Percentiles rank a stretch among this genome's conserved stretches.
phyloP scores from a whole-genome alignment of 2,329 filamentous ascomycete species.

The Scedosporium dehoogii region DNA sequence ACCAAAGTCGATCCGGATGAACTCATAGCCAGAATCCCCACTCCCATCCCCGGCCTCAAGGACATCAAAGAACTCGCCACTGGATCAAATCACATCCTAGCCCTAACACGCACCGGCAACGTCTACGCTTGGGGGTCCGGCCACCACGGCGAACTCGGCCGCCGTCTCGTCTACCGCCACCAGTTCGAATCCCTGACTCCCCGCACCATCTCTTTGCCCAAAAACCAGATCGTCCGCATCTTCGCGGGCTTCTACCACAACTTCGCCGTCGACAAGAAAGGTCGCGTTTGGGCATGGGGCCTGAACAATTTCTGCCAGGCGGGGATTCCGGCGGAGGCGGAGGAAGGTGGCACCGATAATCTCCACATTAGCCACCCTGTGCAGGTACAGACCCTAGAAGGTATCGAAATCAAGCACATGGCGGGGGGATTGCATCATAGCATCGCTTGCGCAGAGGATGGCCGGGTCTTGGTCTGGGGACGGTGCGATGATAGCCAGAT shows the following conservation, averaged over 20 bases:
- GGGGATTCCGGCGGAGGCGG: slow-evolving; percentile 48
- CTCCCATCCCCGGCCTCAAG: slow-evolving; percentile 38
- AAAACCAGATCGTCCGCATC: slow-evolving; percentile 57
- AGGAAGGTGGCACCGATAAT: slow-evolving; percentile 40
- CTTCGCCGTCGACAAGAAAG: slow-evolving; percentile 65
- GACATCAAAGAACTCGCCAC: slow-evolving; percentile 41
- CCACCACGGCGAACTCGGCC: slow-evolving; percentile 30
- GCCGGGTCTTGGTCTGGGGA: slow-evolving; percentile 51
- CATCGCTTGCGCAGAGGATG: slow-evolving; percentile 46
- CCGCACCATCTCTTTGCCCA: slow-evolving; percentile 23
- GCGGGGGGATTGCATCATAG: slow-evolving; percentile 63
- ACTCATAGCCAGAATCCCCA: slow-evolving; percentile 16
- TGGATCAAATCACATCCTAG: slow-evolving; percentile 48
- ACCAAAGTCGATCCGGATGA: slow-evolving; percentile 6
- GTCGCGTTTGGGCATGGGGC: slow-evolving; percentile 71
- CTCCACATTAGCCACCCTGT: slow-evolving; percentile 51
- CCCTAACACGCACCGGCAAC: slow-evolving; percentile 36
- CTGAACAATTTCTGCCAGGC: slow-evolving; percentile 82
- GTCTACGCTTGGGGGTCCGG: slow-evolving; percentile 50
- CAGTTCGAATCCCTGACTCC: slow-evolving; percentile 37
- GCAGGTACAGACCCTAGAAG: slow-evolving; percentile 54
- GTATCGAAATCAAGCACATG: slow-evolving; percentile 57
- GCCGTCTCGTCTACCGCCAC: slow-evolving; percentile 40
- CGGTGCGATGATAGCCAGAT: slow-evolving; percentile 42
- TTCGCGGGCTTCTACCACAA: slow-evolving; percentile 67